Conservation (phyloP, 768 basidiomycete genomes). For the Austroboletus festivus region DNA sequence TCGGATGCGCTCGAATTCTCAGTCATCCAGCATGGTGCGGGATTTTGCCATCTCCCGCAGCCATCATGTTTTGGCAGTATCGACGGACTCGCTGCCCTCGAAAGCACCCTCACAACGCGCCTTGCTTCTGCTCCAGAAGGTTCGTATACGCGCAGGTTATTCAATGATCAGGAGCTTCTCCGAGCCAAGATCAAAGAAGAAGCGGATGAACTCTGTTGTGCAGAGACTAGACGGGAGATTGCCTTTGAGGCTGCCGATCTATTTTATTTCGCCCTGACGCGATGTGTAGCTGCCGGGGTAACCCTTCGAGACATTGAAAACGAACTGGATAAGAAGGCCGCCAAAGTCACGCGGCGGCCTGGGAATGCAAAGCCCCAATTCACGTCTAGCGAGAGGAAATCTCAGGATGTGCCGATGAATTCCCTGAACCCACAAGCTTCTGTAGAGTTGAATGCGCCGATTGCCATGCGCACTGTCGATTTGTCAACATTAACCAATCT, state of each 20-base stretch:
- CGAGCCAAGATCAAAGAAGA: slow-evolving; percentile 97
- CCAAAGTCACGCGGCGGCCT: slow-evolving; percentile 79
- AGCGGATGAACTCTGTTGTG: slow-evolving; percentile 92
- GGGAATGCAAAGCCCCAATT: slow-evolving; percentile 93
- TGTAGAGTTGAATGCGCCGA: slow-evolving; percentile 42
- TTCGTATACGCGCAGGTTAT: slow-evolving; percentile 87
- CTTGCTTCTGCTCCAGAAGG: slow-evolving; percentile 78
- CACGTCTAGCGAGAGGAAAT: slow-evolving; percentile 27
- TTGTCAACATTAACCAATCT: slow-evolving; percentile 43
- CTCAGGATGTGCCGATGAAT: slow-evolving; percentile 29
- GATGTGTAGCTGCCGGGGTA: slow-evolving; percentile 82
- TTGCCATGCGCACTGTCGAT: slow-evolving; percentile 75
- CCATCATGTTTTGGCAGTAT: slow-evolving; percentile 86
- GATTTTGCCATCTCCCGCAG: slow-evolving; percentile 91
- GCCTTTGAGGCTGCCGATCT: slow-evolving; percentile 96
- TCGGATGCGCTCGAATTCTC: slow-evolving; percentile 87
- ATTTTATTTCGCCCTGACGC: slow-evolving; percentile 85
- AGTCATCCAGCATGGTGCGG: slow-evolving; percentile 84
- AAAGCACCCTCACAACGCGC: slow-evolving; percentile 72
- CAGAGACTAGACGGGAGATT: slow-evolving; percentile 72
- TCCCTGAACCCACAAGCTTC: slow-evolving; percentile 20
- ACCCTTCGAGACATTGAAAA: slow-evolving; percentile 77
- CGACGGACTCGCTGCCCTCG: slow-evolving; percentile 77
- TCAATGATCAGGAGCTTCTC: slow-evolving; percentile 77
- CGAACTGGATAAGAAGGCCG: slow-evolving; percentile 81